Evolutionary conservation across 345 rosid species (phyloP).

Genomic region (rapeseed (Brassica napus)): Da-Ae NC_063450.1:22033001-22033500

Average conservation of each 20-base stretch:
- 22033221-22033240: slow-evolving; percentile 20
- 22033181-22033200: slow-evolving; percentile 14
- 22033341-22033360: slow-evolving; percentile 6
- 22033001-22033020: not conserved
- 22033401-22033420: slow-evolving; percentile 13
- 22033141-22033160: not conserved
- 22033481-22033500: no score
- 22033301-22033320: slow-evolving; percentile 39
- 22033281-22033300: slow-evolving; percentile 21
- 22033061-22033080: slow-evolving; percentile 18
- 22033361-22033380: not conserved
- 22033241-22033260: not conserved
- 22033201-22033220: not conserved
- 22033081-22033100: not conserved
- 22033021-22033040: not conserved
- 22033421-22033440: not conserved
- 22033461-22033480: no score
- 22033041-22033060: slow-evolving; percentile 25
- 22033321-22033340: slow-evolving; percentile 12
- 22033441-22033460: no score
- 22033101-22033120: not conserved
- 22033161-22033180: slow-evolving; percentile 11
- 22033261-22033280: slow-evolving; percentile 41
- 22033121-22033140: no score
- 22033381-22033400: slow-evolving; percentile 11